Evolutionary conservation across 805 yeast species (phyloP).

Genomic region (Candida maltosa): DNA sequence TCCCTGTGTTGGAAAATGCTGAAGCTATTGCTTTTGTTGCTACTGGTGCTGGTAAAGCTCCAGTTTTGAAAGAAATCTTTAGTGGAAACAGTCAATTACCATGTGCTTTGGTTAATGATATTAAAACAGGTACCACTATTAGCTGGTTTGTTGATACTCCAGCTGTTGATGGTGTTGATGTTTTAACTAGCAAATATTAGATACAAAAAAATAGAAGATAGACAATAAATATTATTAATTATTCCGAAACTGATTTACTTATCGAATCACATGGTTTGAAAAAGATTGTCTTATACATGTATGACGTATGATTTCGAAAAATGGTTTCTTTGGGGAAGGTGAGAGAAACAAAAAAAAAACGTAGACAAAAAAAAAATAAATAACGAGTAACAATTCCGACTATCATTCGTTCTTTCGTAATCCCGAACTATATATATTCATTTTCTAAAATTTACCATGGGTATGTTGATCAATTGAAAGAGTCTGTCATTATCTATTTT

Average conservation of each 20-base stretch:
- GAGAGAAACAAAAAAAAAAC: too few relatives aligned
- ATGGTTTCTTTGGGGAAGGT: too few relatives aligned
- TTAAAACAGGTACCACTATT: conserved; percentile 45
- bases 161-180: conserved; percentile 65
- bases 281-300: too few relatives aligned
- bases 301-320: too few relatives aligned
- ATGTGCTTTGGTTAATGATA: conserved; percentile 66
- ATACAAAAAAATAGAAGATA: not conserved
- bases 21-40: conserved; percentile 74
- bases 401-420: too few relatives aligned
- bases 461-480: conserved; percentile 9
- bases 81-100: conserved; percentile 56
- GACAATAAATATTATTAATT: not conserved
- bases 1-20: conserved; percentile 64
- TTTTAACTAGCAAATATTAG: conserved; percentile 37
- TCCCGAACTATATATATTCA: too few relatives aligned
- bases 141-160: conserved; percentile 81
- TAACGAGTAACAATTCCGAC: too few relatives aligned
- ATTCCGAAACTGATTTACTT: too few relatives aligned
- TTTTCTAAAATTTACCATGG: too few relatives aligned
- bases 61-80: conserved; percentile 69
- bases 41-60: conserved; percentile 82
- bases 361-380: too few relatives aligned
- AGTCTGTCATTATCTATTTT: not conserved
- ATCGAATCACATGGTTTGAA: too few relatives aligned